Conservation (phyloP, 1,284 basidiomycete species). For the Leccinum insolens region DNA sequence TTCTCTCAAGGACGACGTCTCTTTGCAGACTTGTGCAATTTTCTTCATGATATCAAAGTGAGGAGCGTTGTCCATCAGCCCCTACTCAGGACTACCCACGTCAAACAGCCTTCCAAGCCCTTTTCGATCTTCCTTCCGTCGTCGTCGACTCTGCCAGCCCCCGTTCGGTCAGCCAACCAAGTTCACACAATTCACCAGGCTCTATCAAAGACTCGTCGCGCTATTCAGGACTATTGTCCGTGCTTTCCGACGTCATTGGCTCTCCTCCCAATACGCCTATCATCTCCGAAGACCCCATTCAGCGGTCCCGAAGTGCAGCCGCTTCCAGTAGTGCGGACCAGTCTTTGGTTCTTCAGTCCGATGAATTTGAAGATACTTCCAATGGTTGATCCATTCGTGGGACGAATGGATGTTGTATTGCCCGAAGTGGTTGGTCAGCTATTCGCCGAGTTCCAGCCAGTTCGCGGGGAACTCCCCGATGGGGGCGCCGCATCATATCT, state of each 20-base stretch:
- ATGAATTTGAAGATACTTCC: constrained; percentile 11
- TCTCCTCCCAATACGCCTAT: constrained; percentile 42
- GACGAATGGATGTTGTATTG: not conserved
- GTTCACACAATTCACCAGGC: constrained; percentile 41
- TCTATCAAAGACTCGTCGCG: constrained; percentile 61
- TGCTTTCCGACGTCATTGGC: constrained; percentile 64
- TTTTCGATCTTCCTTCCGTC: constrained; percentile 26
- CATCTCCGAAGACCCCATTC: constrained; percentile 11
- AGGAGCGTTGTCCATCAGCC: constrained; percentile 27
- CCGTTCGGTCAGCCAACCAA: constrained; percentile 31
- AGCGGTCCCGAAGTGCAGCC: not conserved
- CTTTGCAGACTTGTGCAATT: constrained; percentile 78
- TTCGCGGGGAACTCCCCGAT: not conserved
- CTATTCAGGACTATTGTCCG: constrained; percentile 59
- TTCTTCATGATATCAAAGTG: constrained; percentile 63
- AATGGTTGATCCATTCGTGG: constrained; percentile 2
- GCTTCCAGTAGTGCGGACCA: not conserved
- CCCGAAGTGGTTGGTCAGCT: constrained; percentile 5
- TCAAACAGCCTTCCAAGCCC: constrained; percentile 7
- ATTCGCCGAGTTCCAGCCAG: constrained; percentile 1
- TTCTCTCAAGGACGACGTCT: constrained; percentile 76
- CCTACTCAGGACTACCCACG: constrained; percentile 19
- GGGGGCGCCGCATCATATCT: constrained; percentile 7
- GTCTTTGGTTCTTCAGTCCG: constrained; percentile 5
- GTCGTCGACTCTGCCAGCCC: constrained; percentile 45